Conservation (phyloP, 208 protist species). For the Kentomonas sorsogonicus region DNA sequence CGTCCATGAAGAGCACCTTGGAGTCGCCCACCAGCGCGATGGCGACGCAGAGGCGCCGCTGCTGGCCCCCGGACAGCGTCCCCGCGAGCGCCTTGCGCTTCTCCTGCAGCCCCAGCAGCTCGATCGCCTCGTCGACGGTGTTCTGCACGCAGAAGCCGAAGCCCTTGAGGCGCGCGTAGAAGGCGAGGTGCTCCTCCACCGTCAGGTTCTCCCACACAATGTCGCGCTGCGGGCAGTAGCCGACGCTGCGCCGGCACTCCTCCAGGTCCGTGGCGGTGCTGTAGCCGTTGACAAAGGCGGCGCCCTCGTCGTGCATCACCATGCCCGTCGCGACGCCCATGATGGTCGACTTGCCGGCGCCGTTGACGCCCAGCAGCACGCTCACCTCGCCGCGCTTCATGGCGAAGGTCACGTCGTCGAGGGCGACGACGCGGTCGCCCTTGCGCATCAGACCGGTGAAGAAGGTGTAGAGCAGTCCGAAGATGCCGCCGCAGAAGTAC, state of each 20-base stretch:
- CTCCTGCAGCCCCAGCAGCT: slow-evolving; percentile 48
- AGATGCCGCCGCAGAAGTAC: slow-evolving; percentile 53
- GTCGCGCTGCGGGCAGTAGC: slow-evolving; percentile 93
- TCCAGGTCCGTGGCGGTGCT: slow-evolving; percentile 42
- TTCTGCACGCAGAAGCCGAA: slow-evolving; percentile 34
- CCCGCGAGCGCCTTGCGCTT: slow-evolving; percentile 43
- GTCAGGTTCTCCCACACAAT: slow-evolving; percentile 90
- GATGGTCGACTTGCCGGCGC: slow-evolving; percentile 78
- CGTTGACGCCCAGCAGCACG: slow-evolving; percentile 82
- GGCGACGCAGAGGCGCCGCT: slow-evolving; percentile 74
- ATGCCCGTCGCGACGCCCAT: slow-evolving; percentile 77
- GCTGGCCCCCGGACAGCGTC: slow-evolving; percentile 73
- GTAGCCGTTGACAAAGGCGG: slow-evolving; percentile 61
- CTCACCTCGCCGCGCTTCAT: slow-evolving; percentile 68
- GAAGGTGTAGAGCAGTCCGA: slow-evolving; percentile 58
- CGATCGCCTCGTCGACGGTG: slow-evolving; percentile 39
- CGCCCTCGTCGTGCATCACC: slow-evolving; percentile 48
- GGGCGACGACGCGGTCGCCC: slow-evolving; percentile 42
- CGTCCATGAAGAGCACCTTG: slow-evolving; percentile 79
- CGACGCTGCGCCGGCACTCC: slow-evolving; percentile 74
- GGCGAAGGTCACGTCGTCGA: slow-evolving; percentile 62
- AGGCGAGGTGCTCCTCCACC: slow-evolving; percentile 87
- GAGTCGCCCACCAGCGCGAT: slow-evolving; percentile 82
- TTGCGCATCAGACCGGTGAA: slow-evolving; percentile 51
- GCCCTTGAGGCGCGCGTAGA: slow-evolving; percentile 91